Evolutionary conservation across 768 basidiomycete genomes (phyloP).

Genomic region (Ramaria rubella): DNA sequence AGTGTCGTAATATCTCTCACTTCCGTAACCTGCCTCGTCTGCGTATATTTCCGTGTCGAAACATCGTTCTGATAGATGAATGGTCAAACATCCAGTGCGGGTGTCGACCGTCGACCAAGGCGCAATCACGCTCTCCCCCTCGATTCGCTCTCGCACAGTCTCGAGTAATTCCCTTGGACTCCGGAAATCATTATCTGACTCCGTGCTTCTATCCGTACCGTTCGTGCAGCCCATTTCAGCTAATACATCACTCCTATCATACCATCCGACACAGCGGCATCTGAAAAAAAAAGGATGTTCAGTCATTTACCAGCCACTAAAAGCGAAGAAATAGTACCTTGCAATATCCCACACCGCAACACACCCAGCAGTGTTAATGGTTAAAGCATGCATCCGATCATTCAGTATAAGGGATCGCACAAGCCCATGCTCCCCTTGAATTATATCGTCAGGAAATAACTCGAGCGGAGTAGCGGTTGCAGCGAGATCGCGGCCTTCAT

Average conservation of each 20-base stretch:
- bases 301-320: not conserved
- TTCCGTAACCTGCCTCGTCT: constrained; percentile 74
- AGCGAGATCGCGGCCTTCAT: constrained; percentile 73
- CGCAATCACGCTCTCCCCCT: constrained; percentile 83
- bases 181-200: constrained; percentile 31
- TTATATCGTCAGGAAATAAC: constrained; percentile 56
- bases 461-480: constrained; percentile 58
- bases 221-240: constrained; percentile 28
- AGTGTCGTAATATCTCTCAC: constrained; percentile 58
- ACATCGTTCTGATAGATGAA: constrained; percentile 80
- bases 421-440: constrained; percentile 73
- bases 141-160: constrained; percentile 82
- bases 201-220: constrained; percentile 23
- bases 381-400: constrained; percentile 84
- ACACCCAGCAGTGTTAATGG: constrained; percentile 82
- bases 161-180: constrained; percentile 84
- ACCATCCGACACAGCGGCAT: constrained; percentile 10
- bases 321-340: constrained; percentile 22
- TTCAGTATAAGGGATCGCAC: constrained; percentile 78
- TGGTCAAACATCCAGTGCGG: constrained; percentile 77
- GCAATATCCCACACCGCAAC: constrained; percentile 93
- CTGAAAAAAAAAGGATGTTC: not conserved
- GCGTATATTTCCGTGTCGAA: constrained; percentile 96
- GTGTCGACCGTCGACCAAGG: constrained; percentile 89
- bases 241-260: constrained; percentile 11